Evolutionary conservation across 1,284 basidiomycete species (phyloP), one percentile per base, ranked within the genome.

Genomic region (Erythrobasidium hasegawianum): DNA sequence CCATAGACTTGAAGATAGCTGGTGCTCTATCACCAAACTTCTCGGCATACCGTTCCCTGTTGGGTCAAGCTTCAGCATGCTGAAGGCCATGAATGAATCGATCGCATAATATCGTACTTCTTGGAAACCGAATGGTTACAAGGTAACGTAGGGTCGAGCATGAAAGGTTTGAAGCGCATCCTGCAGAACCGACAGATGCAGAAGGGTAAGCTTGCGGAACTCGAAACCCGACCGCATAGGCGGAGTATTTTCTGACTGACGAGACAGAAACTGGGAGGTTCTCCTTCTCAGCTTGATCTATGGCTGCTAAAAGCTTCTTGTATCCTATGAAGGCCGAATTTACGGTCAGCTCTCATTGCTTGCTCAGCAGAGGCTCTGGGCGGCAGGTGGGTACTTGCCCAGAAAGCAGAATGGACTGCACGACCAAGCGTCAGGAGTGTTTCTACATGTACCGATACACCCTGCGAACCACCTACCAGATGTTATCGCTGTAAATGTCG

Each of bases 201-300:
- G 5, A n/a, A 10, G 57, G 50, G 49, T 16, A 18, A 9, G 53
- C 38, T 18, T 33, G 13, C 26, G 29, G 10, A 20, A 60, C 24
- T 11, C 47, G 39, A 8, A 7, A 22, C 49, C 27, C n/a, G n/a
- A n/a, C n/a, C n/a, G n/a, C n/a, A n/a, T n/a, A n/a, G n/a, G 79
- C 80, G 85, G 89, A 0, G 88, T 87, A 70, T 86, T 79, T 75
- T 86, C 86, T 72, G n/a, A 89, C 86, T 75, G 89, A 78, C 70
- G 88, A 83, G 79, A 90, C 87, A 49, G 65, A 55, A 39, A 88
- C 72, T 11, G 85, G 84, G 1, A 86, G 83, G 69, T 86, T 82
- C 70, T 81, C 79, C 76, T 83, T 85, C 60, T 83, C 81, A 1
- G 81, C 79, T 56, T 88, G 83, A 5, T 72, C 71, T 39, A 74